Percentiles rank a stretch among this genome's conserved stretches.
Conservation (phyloP, 257 asterid species). For the Solanum ahanhuiri region DNA sequence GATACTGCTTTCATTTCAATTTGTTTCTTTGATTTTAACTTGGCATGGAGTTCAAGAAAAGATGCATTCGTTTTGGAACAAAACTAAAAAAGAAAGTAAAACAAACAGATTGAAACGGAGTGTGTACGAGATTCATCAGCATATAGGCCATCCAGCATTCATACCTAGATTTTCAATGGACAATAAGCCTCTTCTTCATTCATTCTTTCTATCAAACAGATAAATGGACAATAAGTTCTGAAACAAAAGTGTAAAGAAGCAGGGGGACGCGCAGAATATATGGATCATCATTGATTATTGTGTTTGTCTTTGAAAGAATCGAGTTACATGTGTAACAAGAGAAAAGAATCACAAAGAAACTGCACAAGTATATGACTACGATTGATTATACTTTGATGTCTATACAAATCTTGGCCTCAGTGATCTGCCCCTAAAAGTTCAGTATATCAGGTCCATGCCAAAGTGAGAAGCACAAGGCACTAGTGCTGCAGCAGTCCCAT, state of each 20-base stretch:
- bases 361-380: neutral
- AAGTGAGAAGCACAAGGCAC: neutral
- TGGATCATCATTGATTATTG: neutral
- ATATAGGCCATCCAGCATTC: too few species aligned
- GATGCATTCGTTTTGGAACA: too few species aligned
- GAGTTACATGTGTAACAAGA: neutral
- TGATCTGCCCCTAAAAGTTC: neutral
- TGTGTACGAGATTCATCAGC: too few species aligned
- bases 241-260: neutral
- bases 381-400: neutral
- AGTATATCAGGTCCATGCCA: neutral
- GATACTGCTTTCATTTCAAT: too few species aligned
- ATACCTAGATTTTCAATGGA: too few species aligned
- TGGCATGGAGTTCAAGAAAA: too few species aligned
- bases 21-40: too few species aligned
- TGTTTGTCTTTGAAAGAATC: neutral
- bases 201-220: neutral
- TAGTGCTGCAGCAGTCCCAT: conserved; percentile 3
- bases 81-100: too few species aligned
- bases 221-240: neutral
- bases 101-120: too few species aligned
- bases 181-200: too few species aligned
- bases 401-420: neutral
- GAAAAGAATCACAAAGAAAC: neutral
- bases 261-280: neutral